Percentiles rank a stretch among this genome's conserved stretches.
These are phyloP conservation scores for Aethionema arabicum DNA, from an alignment of 345 rosid species.

Conservation along the genomic window DNA sequence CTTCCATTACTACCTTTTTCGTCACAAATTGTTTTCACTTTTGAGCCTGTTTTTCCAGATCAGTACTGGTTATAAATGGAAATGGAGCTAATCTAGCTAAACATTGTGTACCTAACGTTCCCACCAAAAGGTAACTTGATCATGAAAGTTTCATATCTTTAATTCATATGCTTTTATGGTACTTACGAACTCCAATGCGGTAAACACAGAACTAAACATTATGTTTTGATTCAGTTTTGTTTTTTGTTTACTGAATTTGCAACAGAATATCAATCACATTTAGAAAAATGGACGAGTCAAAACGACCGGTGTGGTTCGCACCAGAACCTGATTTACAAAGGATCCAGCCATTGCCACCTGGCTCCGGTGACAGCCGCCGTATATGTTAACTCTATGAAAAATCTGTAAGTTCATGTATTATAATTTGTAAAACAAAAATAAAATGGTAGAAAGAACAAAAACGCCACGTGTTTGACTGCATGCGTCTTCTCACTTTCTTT, in stretches of 20 bases:
- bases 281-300: slow-evolving; percentile 79
- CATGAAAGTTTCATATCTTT: no score
- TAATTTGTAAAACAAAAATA: no score
- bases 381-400: not conserved
- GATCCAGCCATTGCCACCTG: slow-evolving; percentile 51
- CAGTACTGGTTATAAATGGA: slow-evolving; percentile 54
- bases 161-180: no score
- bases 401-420: slow-evolving; percentile 1
- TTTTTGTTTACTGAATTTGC: not conserved
- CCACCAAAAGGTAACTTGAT: slow-evolving; percentile 40
- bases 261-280: slow-evolving; percentile 88
- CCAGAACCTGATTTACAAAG: slow-evolving; percentile 73
- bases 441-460: slow-evolving; percentile 24
- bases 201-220: not conserved
- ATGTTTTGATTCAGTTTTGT: not conserved
- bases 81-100: slow-evolving; percentile 59
- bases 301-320: slow-evolving; percentile 55
- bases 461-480: slow-evolving; percentile 39
- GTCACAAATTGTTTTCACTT: not conserved
- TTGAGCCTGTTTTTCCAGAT: slow-evolving; percentile 37
- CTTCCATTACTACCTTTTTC: not conserved
- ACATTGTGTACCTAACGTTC: slow-evolving; percentile 59
- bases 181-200: no score
- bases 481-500: slow-evolving; percentile 14
- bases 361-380: not conserved